Base-by-base conservation (phyloP, 345 rosid species). In the Viola odorata region DNA sequence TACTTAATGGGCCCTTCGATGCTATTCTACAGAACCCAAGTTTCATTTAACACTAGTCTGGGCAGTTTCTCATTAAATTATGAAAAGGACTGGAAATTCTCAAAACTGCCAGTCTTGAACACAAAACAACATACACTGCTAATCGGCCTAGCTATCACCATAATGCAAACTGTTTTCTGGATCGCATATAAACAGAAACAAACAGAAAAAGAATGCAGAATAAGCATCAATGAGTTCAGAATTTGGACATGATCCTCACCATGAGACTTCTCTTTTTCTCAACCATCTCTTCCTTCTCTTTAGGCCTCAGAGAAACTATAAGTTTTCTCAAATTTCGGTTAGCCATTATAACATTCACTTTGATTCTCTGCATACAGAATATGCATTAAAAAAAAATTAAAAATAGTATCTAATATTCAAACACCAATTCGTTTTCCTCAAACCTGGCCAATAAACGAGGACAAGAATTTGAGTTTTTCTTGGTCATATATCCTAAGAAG, bases 381-480 rank as follows among this genome's bases (percentile, higher is more conserved):
- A 51, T 58, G 15, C 12, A 72, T 67, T 23, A 23, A 23, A 61
- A 53, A 3, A 60, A 5, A 4, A 9, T 17, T 38, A 15, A 59
- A 6, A 62, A 38, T 51, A 61, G 45, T n/a, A 15, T 4, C 63
- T 44, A 61, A 48, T 10, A 72, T 12, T 58, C 56, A 50, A 45
- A 42, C 17, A 62, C 40, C 36, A 58, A 65, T 41, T 39, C 47
- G 15, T 62, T 36, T 36, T 53, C 62, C 61, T 62, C 85, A 65
- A 71, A 94, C 99, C 95, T 94, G 97, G 67, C 90, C 89, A 74
- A 94, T 85, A 79, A 73, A 87, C 32, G 95, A 87, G 50, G 91
- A 79, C 72, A 94, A 62, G 72, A 89, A 94, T 74, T 80, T 90
- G 70, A 83, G 84, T 65, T 94, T 94, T 67, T 87, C 96, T 72